A percentile compares a stretch with the other conserved stretches of the same genome.
Conservation (phyloP, 1,284 basidiomycete genomes). For the Pisolithus thermaeus region DNA sequence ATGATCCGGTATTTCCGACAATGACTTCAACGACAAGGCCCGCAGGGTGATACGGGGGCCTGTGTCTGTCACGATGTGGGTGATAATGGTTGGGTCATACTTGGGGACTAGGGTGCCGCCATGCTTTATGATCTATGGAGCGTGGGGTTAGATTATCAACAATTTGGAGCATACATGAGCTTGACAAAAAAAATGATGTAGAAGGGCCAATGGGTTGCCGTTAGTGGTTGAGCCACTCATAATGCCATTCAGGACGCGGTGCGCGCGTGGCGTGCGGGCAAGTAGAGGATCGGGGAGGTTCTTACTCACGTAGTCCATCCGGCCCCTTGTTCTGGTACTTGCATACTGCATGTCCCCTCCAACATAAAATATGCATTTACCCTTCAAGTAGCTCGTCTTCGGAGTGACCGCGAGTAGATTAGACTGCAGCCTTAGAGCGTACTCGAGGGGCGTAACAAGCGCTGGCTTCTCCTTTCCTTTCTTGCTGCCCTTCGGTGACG, state of each 20-base stretch:
- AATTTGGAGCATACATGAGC: background rate
- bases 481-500: slow-evolving; percentile 11
- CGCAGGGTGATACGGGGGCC: slow-evolving; percentile 31
- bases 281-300: background rate
- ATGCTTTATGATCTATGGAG: slow-evolving; percentile 45
- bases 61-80: slow-evolving; percentile 58
- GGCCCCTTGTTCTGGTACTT: slow-evolving; percentile 41
- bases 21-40: slow-evolving; percentile 37
- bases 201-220: background rate
- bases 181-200: background rate
- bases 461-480: slow-evolving; percentile 21
- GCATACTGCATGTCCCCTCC: slow-evolving; percentile 53
- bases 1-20: slow-evolving; percentile 51
- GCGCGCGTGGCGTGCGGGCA: background rate
- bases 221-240: background rate
- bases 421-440: slow-evolving; percentile 32
- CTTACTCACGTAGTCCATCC: slow-evolving; percentile 53
- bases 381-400: slow-evolving; percentile 37
- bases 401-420: slow-evolving; percentile 14
- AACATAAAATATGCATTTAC: slow-evolving; percentile 50
- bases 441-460: slow-evolving; percentile 33
- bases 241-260: background rate
- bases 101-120: slow-evolving; percentile 51
- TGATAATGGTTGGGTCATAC: slow-evolving; percentile 49
- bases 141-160: slow-evolving; percentile 3